Evolutionary conservation across 169 alveolate genomes (phyloP).

Genomic region (Eimeria maxima): DNA sequence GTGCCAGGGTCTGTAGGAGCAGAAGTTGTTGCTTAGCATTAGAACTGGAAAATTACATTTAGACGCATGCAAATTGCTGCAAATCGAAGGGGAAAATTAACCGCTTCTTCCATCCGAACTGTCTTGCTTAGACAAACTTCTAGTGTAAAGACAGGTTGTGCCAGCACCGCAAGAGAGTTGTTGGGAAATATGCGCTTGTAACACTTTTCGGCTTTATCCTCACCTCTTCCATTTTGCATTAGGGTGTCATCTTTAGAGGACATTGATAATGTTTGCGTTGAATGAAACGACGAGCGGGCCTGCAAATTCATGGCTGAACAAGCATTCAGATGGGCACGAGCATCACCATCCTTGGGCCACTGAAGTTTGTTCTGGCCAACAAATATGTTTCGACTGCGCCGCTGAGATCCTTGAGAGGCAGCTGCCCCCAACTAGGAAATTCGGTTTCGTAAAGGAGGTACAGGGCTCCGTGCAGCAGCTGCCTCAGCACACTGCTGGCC

Average conservation of each 20-base stretch:
- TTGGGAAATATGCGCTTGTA: no score
- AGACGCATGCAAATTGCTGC: no score
- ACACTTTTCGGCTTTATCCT: not conserved
- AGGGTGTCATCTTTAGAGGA: not conserved
- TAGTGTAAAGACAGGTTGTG: constrained; percentile 9
- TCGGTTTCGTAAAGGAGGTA: not conserved
- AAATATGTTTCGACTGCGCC: constrained; percentile 30
- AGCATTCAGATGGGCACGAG: not conserved
- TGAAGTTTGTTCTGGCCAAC: not conserved
- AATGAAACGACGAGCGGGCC: not conserved
- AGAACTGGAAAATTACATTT: no score
- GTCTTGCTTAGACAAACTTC: not conserved
- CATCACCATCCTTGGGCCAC: constrained; percentile 33
- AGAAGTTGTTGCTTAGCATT: no score
- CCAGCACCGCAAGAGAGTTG: not conserved
- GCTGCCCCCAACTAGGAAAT: not conserved
- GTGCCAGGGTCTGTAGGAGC: not conserved
- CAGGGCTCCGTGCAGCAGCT: not conserved
- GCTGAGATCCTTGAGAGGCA: not conserved
- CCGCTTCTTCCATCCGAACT: no score
- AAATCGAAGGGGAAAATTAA: no score
- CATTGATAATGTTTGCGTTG: not conserved
- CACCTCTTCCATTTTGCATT: not conserved
- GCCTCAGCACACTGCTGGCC: not conserved
- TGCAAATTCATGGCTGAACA: not conserved